Conservation (phyloP, 257 asterid species). For the Solanum piurae region DNA sequence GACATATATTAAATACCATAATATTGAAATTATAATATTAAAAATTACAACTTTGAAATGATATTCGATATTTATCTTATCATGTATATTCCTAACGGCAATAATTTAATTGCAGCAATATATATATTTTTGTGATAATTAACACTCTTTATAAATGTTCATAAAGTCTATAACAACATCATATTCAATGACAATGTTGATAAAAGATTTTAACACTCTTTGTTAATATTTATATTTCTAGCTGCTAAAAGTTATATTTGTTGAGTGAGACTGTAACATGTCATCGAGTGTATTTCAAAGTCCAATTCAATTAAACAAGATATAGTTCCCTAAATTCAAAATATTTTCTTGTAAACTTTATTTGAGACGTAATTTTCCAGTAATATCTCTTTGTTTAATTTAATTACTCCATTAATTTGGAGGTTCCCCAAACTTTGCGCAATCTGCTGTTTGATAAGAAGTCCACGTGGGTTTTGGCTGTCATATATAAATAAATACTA, state of each 20-base stretch:
- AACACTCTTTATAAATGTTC: background rate
- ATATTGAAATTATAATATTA: no score
- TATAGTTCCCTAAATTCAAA: background rate
- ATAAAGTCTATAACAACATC: accelerated
- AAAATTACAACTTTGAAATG: no score
- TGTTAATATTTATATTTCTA: no score
- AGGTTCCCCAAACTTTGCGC: background rate
- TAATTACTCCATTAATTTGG: background rate
- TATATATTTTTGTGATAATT: no score
- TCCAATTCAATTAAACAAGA: background rate
- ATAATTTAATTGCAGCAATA: no score
- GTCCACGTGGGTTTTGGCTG: background rate
- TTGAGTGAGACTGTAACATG: background rate
- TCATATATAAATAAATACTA: background rate
- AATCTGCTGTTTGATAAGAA: background rate
- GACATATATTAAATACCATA: background rate
- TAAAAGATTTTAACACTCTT: no score
- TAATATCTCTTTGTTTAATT: background rate
- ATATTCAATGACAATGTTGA: no score
- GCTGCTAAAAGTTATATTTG: no score
- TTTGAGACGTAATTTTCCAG: background rate
- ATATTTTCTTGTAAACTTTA: background rate
- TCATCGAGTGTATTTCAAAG: background rate
- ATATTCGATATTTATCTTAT: no score
- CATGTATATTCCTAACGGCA: no score